A percentile compares a stretch with the other conserved stretches of the same genome.
These are phyloP conservation scores for Lactarius tabidus DNA, from an alignment of 768 basidiomycete genomes.

Conservation along the genomic window DNA sequence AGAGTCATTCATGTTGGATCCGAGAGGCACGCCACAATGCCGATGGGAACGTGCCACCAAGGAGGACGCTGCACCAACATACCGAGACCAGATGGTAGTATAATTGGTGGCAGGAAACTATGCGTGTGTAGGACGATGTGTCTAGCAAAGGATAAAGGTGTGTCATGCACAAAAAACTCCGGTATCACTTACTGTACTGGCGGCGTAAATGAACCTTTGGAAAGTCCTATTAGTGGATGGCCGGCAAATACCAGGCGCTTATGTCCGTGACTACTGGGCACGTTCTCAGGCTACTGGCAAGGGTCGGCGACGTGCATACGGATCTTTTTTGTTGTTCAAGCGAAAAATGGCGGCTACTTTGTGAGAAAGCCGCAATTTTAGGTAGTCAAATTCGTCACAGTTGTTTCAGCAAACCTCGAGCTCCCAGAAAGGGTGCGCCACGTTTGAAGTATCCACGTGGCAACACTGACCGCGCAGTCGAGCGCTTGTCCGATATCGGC, in stretches of 20 bases:
- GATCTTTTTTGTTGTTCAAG: background rate
- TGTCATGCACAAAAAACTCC: background rate
- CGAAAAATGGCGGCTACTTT: background rate
- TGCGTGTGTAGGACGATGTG: background rate
- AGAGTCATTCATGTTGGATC: conserved; percentile 1
- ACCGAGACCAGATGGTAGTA: background rate
- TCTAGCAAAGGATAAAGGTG: conserved; percentile 11
- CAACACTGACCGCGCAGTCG: background rate
- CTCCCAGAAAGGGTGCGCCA: background rate
- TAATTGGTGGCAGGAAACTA: background rate
- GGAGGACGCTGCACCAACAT: background rate
- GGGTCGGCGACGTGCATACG: background rate
- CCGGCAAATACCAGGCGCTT: conserved; percentile 9
- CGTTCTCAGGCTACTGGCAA: background rate
- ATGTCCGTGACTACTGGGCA: background rate
- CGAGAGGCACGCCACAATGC: conserved; percentile 1
- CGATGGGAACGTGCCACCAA: background rate
- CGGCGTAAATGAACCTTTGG: background rate
- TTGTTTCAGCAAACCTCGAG: background rate
- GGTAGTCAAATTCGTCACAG: background rate
- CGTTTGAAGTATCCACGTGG: background rate
- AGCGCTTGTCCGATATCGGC: background rate
- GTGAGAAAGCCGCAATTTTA: background rate
- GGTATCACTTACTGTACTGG: conserved; percentile 2
- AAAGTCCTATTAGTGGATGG: conserved; percentile 1